phyloP scores from a whole-genome alignment of 345 rosid species.

The Acer campestre region DNA sequence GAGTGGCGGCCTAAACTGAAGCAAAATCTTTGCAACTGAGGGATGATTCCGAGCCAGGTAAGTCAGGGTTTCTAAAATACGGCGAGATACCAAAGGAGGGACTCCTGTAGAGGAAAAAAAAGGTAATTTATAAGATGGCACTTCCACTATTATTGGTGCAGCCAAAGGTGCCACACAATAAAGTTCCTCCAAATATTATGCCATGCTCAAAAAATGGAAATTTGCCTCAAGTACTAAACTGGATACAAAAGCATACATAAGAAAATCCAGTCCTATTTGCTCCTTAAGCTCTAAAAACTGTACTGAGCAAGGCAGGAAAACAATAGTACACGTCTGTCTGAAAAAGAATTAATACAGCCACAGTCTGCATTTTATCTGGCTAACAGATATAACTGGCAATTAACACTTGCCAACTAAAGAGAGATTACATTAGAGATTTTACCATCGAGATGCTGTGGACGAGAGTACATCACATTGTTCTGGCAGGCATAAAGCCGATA shows the following conservation, averaged over 20 bases:
- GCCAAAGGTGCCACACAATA: not conserved
- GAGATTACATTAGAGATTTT: constrained; percentile 22
- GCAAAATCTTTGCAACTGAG: constrained; percentile 75
- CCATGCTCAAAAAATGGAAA: constrained; percentile 1
- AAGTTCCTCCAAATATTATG: not conserved
- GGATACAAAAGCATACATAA: not conserved
- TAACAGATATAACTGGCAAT: not conserved
- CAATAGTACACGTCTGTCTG: not conserved
- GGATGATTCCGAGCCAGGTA: constrained; percentile 87
- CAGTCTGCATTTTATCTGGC: not conserved
- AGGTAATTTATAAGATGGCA: constrained; percentile 1
- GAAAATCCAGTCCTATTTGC: not conserved
- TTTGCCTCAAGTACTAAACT: not conserved
- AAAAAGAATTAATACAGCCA: not conserved
- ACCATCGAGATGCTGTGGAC: constrained; percentile 90
- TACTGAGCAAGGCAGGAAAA: not conserved
- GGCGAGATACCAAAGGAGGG: constrained; percentile 91
- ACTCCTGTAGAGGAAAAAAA: constrained; percentile 53
- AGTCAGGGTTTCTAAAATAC: constrained; percentile 85
- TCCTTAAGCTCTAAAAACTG: not conserved
- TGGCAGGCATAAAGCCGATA: constrained; percentile 93
- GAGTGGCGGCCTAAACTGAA: constrained; percentile 61
- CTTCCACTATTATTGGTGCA: not conserved
- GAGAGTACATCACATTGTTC: constrained; percentile 88
- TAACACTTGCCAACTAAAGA: not conserved